phyloP scores from a whole-genome alignment of 2,329 filamentous ascomycete species.

The Coleophoma crateriformis region DNA sequence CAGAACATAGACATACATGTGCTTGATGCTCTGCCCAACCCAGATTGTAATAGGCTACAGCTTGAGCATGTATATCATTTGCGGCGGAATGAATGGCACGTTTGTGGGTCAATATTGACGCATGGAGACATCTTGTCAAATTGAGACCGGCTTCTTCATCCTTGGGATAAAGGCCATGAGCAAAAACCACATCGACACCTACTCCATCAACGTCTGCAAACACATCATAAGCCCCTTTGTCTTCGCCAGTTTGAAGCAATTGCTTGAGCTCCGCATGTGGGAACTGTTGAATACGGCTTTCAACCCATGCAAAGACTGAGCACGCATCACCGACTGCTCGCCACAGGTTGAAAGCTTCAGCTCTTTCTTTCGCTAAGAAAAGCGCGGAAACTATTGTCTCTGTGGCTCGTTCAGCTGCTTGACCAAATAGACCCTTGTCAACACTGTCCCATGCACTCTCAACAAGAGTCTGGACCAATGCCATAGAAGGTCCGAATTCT shows the following conservation, averaged over 20 bases:
- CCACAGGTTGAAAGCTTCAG: slow-evolving; percentile 88
- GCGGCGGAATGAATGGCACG: slow-evolving; percentile 70
- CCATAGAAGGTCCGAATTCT: slow-evolving; percentile 84
- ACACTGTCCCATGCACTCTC: slow-evolving; percentile 75
- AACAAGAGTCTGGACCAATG: slow-evolving; percentile 80
- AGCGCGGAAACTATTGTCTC: slow-evolving; percentile 65
- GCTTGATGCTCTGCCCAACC: slow-evolving; percentile 90
- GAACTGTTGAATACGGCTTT: slow-evolving; percentile 58
- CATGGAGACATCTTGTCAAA: slow-evolving; percentile 57
- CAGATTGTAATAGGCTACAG: slow-evolving; percentile 95
- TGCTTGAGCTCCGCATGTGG: slow-evolving; percentile 51
- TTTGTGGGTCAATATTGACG: slow-evolving; percentile 81
- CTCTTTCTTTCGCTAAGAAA: slow-evolving; percentile 52
- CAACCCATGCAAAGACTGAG: slow-evolving; percentile 74
- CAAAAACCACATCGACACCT: slow-evolving; percentile 31
- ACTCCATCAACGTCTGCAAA: slow-evolving; percentile 67
- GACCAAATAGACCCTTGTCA: slow-evolving; percentile 81
- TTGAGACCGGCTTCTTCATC: slow-evolving; percentile 30
- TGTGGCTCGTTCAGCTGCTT: slow-evolving; percentile 65
- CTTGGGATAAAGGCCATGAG: slow-evolving; percentile 25
- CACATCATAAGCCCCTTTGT: slow-evolving; percentile 49
- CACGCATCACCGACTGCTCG: slow-evolving; percentile 87
- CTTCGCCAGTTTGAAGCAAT: slow-evolving; percentile 50
- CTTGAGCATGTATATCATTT: slow-evolving; percentile 77
- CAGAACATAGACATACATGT: slow-evolving; percentile 57